phyloP scores from a whole-genome alignment of 2,329 filamentous ascomycete species.

The Paecilomyces sp. region DNA sequence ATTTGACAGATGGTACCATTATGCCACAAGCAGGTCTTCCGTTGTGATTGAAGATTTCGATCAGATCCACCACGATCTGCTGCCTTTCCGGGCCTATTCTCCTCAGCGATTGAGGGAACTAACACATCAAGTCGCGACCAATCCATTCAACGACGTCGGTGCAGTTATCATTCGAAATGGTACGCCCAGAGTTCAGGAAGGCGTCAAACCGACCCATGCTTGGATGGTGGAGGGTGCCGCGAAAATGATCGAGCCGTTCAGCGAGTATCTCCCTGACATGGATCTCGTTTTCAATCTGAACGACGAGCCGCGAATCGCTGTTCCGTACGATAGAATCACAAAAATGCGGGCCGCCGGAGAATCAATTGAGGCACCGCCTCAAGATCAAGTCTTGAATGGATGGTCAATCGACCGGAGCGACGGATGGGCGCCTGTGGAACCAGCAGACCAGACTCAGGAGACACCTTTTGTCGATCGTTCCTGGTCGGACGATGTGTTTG shows the following conservation, averaged over 20 bases:
- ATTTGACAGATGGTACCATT: conserved; percentile 55
- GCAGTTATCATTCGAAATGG: conserved; percentile 51
- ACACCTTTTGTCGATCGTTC: conserved; percentile 34
- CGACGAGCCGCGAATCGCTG: conserved; percentile 51
- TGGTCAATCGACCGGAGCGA: conserved; percentile 32
- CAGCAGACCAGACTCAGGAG: conserved; percentile 22
- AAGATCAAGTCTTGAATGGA: conserved; percentile 14
- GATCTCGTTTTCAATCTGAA: conserved; percentile 58
- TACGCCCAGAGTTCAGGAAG: conserved; percentile 41
- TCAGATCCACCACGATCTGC: conserved; percentile 50
- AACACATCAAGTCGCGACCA: conserved; percentile 47
- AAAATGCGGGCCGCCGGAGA: conserved; percentile 24
- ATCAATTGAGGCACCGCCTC: conserved; percentile 9
- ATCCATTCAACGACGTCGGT: conserved; percentile 50
- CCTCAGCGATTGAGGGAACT: conserved; percentile 45
- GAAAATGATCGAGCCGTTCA: conserved; percentile 48
- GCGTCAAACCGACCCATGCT: conserved; percentile 48
- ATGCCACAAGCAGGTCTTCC: conserved; percentile 45
- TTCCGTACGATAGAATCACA: conserved; percentile 42
- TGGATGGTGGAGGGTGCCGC: conserved; percentile 53
- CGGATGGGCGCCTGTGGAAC: conserved; percentile 31
- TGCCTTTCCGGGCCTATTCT: conserved; percentile 48
- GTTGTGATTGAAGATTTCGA: conserved; percentile 55
- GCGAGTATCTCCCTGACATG: conserved; percentile 53
- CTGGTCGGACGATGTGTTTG: conserved; percentile 30